Evolutionary conservation across 305 asterid species (phyloP).

Genomic region (Coffea humblotiana): DNA sequence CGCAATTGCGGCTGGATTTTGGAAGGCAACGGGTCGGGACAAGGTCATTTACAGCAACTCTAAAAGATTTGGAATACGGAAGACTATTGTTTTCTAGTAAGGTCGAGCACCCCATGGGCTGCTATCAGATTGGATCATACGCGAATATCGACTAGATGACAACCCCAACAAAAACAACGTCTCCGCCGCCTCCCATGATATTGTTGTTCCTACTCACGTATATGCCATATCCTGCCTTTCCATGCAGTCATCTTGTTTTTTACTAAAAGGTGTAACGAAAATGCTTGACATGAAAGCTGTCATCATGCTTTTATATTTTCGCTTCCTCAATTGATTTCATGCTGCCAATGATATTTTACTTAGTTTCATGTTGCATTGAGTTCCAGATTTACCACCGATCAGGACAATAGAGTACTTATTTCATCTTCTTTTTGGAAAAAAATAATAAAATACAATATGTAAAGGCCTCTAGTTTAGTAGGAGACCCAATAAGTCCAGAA

Average conservation of each 20-base stretch:
- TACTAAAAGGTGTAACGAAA: background rate
- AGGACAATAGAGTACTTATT: no score
- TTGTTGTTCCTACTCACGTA: background rate
- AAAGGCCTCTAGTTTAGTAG: slow-evolving; percentile 37
- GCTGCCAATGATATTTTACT: no score
- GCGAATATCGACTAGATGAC: slow-evolving; percentile 83
- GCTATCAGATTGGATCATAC: slow-evolving; percentile 97
- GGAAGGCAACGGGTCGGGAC: slow-evolving; percentile 98
- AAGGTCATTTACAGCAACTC: slow-evolving; percentile 71
- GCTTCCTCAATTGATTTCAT: no score
- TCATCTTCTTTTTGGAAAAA: no score
- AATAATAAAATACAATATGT: no score
- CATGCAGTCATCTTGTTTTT: background rate
- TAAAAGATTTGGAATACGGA: slow-evolving; percentile 87
- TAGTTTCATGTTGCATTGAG: no score
- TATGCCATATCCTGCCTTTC: no score
- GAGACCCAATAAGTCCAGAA: slow-evolving; percentile 44
- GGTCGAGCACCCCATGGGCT: slow-evolving; percentile 97
- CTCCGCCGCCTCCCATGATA: slow-evolving; percentile 5
- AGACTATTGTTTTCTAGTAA: slow-evolving; percentile 83
- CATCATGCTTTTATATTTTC: background rate
- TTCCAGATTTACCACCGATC: no score
- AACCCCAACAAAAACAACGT: slow-evolving; percentile 26
- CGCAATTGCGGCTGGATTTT: slow-evolving; percentile 91
- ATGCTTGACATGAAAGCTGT: background rate